A percentile compares a stretch with the other conserved stretches of the same genome.
phyloP scores from a whole-genome alignment of 306 rosid genomes.

The Inga leiocalycina region DNA sequence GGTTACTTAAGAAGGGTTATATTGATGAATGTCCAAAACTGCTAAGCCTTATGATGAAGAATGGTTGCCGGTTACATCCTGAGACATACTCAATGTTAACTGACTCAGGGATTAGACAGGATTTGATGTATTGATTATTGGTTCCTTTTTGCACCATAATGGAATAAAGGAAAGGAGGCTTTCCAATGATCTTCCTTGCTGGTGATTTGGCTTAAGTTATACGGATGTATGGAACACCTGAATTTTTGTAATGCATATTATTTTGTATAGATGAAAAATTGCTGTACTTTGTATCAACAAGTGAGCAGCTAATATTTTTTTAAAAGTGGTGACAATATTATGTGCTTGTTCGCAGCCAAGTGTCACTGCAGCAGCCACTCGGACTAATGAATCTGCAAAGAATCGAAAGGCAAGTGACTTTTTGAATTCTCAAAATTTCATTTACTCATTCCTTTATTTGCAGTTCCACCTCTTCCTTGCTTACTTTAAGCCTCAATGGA shows the following conservation, averaged over 20 bases:
- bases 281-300: conserved; percentile 10
- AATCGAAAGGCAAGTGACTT: conserved; percentile 49
- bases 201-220: conserved; percentile 11
- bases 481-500: conserved; percentile 15
- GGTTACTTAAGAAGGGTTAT: conserved; percentile 67
- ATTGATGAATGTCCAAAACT: conserved; percentile 63
- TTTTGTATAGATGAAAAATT: conserved; percentile 9
- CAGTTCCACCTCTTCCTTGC: background rate
- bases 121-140: conserved; percentile 17
- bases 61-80: conserved; percentile 71
- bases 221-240: conserved; percentile 30
- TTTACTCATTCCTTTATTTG: conserved; percentile 16
- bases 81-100: conserved; percentile 69
- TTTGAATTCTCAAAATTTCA: conserved; percentile 10
- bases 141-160: conserved; percentile 12
- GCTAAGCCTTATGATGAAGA: conserved; percentile 59
- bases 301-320: conserved; percentile 21
- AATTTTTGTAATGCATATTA: conserved; percentile 21
- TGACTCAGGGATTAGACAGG: conserved; percentile 54
- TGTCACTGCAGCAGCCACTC: background rate
- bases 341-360: background rate
- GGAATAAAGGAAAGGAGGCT: conserved; percentile 22
- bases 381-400: background rate
- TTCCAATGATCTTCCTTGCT: conserved; percentile 31
- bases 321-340: conserved; percentile 14